These are phyloP conservation scores for Metarhizium brunneum DNA, from an alignment of 2,329 filamentous ascomycete genomes.

Conservation along the genomic window DNA sequence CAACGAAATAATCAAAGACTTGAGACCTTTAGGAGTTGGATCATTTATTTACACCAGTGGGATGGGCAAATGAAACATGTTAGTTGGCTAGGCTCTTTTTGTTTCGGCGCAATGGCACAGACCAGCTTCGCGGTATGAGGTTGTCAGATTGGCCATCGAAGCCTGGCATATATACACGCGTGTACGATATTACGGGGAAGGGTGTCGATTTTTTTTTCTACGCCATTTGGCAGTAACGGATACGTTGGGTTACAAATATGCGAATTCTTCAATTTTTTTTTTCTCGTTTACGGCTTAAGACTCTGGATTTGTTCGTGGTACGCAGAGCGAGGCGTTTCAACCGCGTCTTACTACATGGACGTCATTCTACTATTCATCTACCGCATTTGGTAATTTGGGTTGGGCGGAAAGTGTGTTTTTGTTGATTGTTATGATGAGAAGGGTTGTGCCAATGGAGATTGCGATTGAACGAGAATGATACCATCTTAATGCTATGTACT, in stretches of 20 bases:
- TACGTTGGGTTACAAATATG: background rate
- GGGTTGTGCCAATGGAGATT: background rate
- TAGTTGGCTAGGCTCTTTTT: background rate
- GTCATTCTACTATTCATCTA: background rate
- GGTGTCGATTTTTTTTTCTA: background rate
- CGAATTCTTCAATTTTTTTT: background rate
- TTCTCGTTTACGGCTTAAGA: slow-evolving; percentile 8
- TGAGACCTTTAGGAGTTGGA: background rate
- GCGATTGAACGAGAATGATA: slow-evolving; percentile 4
- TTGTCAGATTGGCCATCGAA: background rate
- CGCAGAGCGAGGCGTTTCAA: background rate
- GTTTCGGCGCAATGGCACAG: background rate
- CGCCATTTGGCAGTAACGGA: background rate
- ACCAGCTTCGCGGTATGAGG: background rate
- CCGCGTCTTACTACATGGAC: background rate
- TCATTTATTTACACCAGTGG: background rate
- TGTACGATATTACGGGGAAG: background rate
- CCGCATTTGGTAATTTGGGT: background rate
- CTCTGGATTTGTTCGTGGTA: background rate
- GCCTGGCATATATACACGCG: background rate
- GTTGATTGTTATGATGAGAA: background rate
- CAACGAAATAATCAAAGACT: background rate
- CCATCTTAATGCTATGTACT: background rate
- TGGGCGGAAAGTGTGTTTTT: background rate
- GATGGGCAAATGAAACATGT: background rate